Evolutionary conservation across 1,284 basidiomycete species (phyloP), one percentile per base, ranked within the genome.

Genomic region (Cryptococcus deneoformans): DNA sequence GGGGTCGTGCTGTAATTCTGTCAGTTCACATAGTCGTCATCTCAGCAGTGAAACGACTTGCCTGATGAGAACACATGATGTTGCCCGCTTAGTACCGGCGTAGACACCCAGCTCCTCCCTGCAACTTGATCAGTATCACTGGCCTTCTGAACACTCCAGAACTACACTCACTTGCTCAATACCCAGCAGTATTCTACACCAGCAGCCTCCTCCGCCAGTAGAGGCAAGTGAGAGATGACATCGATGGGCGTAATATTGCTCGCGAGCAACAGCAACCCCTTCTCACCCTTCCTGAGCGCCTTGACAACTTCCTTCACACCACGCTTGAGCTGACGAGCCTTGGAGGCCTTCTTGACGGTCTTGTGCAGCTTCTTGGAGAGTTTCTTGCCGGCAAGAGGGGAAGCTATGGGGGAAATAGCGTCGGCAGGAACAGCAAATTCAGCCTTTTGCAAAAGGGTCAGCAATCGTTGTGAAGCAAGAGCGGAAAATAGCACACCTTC

Each of bases 231-330:
- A 24, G 92, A 94, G 67, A 99, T 90, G 67, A 99, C 97, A 79
- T 99, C 96, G 69, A 99, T 89, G 29, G 96, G 96, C 50, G 90
- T 94, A 73, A 99, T 99, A 79, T 99, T 96, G 45, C 89, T 94
- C 5, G 96, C 96, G 56, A 99, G 85, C 56, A 99, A 81, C 46
- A 99, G 85, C 29, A 99, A 82, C 16, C 93, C 93, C 81, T 90
- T 91, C 77, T 97, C 93, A 55, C 92, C 92, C 77, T 97, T 97
- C 54, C 92, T 84, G 52, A 97, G 88, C 2, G 91, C 90, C 78
- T 97, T 97, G 54, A 95, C 92, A 39, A 97, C 90, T 77, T 97
- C 93, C 79, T 97, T 97, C 52, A 97, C 93, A 46, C 92, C 92
- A 50, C 93, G 85, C 79, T 94, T 95, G 40, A 97, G 87, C 77